phyloP scores from a whole-genome alignment of 2,329 filamentous ascomycete species.

The Arthrobotrys pseudoclavata region DNA sequence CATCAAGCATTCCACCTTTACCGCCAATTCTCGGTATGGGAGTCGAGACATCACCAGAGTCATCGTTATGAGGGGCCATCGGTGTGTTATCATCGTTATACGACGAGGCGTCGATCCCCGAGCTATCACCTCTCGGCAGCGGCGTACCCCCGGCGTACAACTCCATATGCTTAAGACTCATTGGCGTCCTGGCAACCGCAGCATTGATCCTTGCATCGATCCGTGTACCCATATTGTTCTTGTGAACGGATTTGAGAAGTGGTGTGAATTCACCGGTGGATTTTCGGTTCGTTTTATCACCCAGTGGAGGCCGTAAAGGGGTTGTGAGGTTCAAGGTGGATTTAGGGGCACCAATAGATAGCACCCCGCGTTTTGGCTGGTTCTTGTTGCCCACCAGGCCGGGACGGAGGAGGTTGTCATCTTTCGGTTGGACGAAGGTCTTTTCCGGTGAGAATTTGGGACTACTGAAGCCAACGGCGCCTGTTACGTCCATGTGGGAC shows the following conservation, averaged over 20 bases:
- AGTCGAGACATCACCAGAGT: slow-evolving; percentile 85
- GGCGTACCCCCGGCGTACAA: slow-evolving; percentile 77
- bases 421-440: slow-evolving; percentile 54
- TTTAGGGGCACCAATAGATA: slow-evolving; percentile 44
- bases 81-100: slow-evolving; percentile 78
- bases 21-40: slow-evolving; percentile 79
- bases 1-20: slow-evolving; percentile 78
- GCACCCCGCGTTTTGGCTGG: slow-evolving; percentile 39
- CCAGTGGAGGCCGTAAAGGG: slow-evolving; percentile 42
- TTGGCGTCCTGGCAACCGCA: slow-evolving; percentile 77
- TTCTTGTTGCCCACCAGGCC: slow-evolving; percentile 54
- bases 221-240: slow-evolving; percentile 77
- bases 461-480: slow-evolving; percentile 48
- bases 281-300: slow-evolving; percentile 50
- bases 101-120: slow-evolving; percentile 75
- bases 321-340: slow-evolving; percentile 55
- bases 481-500: slow-evolving; percentile 47
- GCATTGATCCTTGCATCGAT: slow-evolving; percentile 72
- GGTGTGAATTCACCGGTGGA: slow-evolving; percentile 83
- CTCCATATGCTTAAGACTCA: slow-evolving; percentile 72
- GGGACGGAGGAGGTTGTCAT: slow-evolving; percentile 52
- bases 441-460: slow-evolving; percentile 58
- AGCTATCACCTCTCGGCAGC: slow-evolving; percentile 79
- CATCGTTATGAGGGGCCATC: slow-evolving; percentile 77
- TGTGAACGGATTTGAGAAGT: slow-evolving; percentile 83